A percentile compares a stretch with the other conserved stretches of the same genome.
Conservation (phyloP, 169 alveolate species). For the Neospora caninum region DNA sequence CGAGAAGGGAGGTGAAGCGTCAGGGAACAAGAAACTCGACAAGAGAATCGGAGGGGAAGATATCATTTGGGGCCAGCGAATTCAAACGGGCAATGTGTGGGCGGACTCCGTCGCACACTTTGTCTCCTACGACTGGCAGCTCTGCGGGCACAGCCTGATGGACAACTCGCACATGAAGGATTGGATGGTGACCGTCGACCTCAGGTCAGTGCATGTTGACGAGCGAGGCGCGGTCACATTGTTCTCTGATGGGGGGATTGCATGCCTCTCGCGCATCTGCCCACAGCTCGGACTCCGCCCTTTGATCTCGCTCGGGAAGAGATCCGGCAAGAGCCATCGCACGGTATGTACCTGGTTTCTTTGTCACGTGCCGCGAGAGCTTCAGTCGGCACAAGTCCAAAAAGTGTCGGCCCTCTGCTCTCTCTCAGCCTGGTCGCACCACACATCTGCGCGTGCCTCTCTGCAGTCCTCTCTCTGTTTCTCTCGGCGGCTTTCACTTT, state of each 20-base stretch:
- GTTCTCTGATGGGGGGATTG: too few species aligned
- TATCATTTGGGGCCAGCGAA: conserved; percentile 50
- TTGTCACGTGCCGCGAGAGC: too few species aligned
- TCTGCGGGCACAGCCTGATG: conserved; percentile 36
- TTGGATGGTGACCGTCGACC: conserved; percentile 51
- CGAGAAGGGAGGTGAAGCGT: not conserved
- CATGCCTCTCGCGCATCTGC: too few species aligned
- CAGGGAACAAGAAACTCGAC: too few species aligned
- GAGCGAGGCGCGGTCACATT: not conserved
- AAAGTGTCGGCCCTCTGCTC: too few species aligned
- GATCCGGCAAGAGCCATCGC: too few species aligned
- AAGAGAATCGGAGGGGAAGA: conserved; percentile 1
- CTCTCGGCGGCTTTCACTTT: not conserved
- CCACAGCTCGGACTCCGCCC: too few species aligned
- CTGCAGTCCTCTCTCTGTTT: not conserved
- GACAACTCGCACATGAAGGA: conserved; percentile 13
- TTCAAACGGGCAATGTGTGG: conserved; percentile 61
- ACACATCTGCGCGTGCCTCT: not conserved
- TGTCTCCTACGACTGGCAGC: conserved; percentile 49
- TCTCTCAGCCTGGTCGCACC: too few species aligned
- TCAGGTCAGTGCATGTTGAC: conserved; percentile 29
- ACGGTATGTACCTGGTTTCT: too few species aligned
- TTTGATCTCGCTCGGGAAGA: too few species aligned
- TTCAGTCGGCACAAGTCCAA: too few species aligned
- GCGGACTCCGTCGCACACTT: conserved; percentile 50